phyloP scores from a whole-genome alignment of 257 asterid species.

The Ligustrum vulgare region DNA sequence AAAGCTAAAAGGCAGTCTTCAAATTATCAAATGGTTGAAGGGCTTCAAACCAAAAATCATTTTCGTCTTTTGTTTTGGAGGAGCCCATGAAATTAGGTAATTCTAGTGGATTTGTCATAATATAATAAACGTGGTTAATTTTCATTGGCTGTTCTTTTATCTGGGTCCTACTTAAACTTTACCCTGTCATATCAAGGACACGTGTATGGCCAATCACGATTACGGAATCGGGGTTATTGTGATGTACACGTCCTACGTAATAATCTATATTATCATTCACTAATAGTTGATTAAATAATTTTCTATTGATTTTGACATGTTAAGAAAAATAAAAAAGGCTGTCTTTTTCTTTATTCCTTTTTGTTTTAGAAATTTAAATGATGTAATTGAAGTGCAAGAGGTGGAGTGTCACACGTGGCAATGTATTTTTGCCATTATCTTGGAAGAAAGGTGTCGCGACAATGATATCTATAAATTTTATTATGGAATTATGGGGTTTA shows the following conservation, averaged over 20 bases:
- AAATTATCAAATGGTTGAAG: not conserved
- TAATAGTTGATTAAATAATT: not conserved
- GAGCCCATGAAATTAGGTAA: slow-evolving; percentile 19
- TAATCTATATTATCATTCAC: not conserved
- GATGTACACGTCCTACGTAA: not conserved
- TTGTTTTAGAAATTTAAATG: not conserved
- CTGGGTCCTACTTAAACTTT: not conserved
- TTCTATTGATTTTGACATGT: not conserved
- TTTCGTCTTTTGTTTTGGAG: not conserved
- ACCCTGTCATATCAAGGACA: not conserved
- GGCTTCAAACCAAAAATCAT: not conserved
- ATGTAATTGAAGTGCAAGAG: not conserved
- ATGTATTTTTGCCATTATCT: not conserved
- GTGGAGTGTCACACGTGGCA: not conserved
- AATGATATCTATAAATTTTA: not conserved
- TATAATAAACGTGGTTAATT: not conserved
- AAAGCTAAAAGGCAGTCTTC: not conserved
- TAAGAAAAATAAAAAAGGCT: not conserved
- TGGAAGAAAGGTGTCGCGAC: not conserved
- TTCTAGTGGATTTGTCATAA: slow-evolving; percentile 37
- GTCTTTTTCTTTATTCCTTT: not conserved
- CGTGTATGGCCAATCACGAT: not conserved
- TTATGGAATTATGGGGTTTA: not conserved
- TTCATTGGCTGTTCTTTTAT: not conserved
- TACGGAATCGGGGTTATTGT: not conserved